Base-by-base conservation (phyloP, 2,329 filamentous ascomycete species). In the Verticillium isaacii region DNA sequence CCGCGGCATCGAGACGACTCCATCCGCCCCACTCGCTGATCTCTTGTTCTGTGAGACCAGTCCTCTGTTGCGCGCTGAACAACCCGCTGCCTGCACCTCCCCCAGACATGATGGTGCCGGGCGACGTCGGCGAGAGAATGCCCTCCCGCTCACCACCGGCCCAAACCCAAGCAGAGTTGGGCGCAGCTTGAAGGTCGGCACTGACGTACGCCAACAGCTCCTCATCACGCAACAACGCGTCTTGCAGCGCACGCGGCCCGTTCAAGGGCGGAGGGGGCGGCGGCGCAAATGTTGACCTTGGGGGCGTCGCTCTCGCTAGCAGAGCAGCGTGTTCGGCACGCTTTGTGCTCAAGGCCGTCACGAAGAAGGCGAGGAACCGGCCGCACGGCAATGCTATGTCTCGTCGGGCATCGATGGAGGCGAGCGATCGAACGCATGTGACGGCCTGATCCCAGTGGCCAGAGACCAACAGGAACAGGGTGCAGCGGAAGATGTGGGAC, bases 191-290 rank as follows among this genome's bases (percentile, higher is more conserved):
- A 69, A 96, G 81, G 75, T 98, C 95, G 0, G 89, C 91, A 34
- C 91, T 94, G 1, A 91, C 87, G 69, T 97, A 97, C 0, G 89
- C 91, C 32, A 98, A 78, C 67, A 98, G 84, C 72, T 97, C 94
- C 71, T 98, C 93, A 69, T 99, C 93, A 3, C 82, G 80, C 56
- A 79, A 57, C 19, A 83, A 68, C 1, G 72, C 70, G 3, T 80
- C 77, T 59, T 77, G 75, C 60, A 68, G 66, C 60, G 58, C 66
- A 55, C 63, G 70, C 57, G 63, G 68, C 19, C 58, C 63, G 52
- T 67, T 72, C 0, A 67, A 66, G 12, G 61, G 63, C 11, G 60
- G 69, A 64, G 58, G 70, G 52, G 67, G 76, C 54, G 70, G 72
- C 11, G 67, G 68, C 2, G 73, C 70, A 25, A 52, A 52, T 8